Evolutionary conservation across 352 stramenopile species (phyloP).

Genomic region (Phytophthora constricta): DNA sequence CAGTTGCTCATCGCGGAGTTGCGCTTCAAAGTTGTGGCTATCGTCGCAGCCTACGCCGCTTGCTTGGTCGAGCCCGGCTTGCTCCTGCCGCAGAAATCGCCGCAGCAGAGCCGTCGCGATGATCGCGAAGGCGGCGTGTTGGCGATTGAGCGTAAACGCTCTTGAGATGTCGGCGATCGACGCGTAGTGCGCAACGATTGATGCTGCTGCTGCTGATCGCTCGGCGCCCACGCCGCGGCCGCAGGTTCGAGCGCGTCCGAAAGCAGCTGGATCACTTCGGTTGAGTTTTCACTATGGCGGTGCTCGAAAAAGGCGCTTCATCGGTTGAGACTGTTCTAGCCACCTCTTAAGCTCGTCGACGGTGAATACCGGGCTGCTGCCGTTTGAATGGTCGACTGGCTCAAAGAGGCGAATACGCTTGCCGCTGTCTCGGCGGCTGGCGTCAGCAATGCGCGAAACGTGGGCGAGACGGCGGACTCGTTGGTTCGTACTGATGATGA

Average conservation of each 20-base stretch:
- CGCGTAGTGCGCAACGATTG: neutral
- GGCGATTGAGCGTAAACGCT: slow-evolving; percentile 17
- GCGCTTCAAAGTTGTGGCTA: slow-evolving; percentile 8
- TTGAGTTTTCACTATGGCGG: neutral
- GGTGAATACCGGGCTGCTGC: neutral
- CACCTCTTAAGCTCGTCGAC: too few species aligned
- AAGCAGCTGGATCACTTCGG: slow-evolving; percentile 17
- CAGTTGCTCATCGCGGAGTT: slow-evolving; percentile 9
- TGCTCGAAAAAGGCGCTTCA: neutral
- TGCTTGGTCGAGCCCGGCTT: neutral
- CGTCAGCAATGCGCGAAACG: neutral
- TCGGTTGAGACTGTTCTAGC: neutral
- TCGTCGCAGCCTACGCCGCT: neutral
- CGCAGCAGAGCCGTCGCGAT: slow-evolving; percentile 5
- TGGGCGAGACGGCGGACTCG: neutral
- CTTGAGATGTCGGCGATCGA: slow-evolving; percentile 7
- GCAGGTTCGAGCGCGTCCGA: neutral
- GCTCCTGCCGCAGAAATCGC: slow-evolving; percentile 8
- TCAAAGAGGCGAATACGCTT: too few species aligned
- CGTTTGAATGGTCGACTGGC: neutral
- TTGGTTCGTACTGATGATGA: neutral
- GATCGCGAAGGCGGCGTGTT: slow-evolving; percentile 12
- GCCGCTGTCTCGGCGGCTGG: neutral
- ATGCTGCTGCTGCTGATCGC: neutral
- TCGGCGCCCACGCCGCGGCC: neutral